Percentiles rank a stretch among this genome's conserved stretches.
phyloP scores from a whole-genome alignment of 116 monocot genomes.

The Cymodocea nodosa region DNA sequence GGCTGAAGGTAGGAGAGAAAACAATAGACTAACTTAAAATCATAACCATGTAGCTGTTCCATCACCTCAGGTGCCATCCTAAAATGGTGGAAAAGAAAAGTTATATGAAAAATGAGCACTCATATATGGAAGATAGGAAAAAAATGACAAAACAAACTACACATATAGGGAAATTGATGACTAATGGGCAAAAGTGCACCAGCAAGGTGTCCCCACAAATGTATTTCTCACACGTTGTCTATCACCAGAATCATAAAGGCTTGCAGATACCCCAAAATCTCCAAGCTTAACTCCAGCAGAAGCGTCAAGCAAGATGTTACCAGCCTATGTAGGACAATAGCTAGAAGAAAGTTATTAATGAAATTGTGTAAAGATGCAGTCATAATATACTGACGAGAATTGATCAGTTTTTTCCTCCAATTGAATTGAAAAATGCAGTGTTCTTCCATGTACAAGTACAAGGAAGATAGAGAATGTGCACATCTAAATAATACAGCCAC shows the following conservation, averaged over 20 bases:
- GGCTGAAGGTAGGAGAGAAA: background rate
- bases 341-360: background rate
- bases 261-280: slow-evolving; percentile 96
- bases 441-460: no score
- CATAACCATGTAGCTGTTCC: slow-evolving; percentile 72
- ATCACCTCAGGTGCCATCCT: slow-evolving; percentile 99
- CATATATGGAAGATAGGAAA: background rate
- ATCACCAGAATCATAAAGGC: slow-evolving; percentile 77
- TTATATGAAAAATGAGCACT: background rate
- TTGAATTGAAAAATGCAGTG: no score
- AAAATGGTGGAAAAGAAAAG: background rate
- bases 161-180: background rate
- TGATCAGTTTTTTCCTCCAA: no score
- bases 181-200: slow-evolving; percentile 25
- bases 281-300: slow-evolving; percentile 71
- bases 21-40: slow-evolving; percentile 55
- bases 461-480: no score
- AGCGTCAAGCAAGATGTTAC: slow-evolving; percentile 80
- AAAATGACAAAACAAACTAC: background rate
- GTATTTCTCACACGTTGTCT: slow-evolving; percentile 72
- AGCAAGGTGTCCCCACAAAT: slow-evolving; percentile 97
- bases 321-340: slow-evolving; percentile 40
- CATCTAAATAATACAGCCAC: no score
- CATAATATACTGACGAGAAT: no score
- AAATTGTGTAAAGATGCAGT: background rate